These are phyloP conservation scores for Schizonepeta tenuifolia DNA, from an alignment of 257 asterid species.

Conservation along the genomic window DNA sequence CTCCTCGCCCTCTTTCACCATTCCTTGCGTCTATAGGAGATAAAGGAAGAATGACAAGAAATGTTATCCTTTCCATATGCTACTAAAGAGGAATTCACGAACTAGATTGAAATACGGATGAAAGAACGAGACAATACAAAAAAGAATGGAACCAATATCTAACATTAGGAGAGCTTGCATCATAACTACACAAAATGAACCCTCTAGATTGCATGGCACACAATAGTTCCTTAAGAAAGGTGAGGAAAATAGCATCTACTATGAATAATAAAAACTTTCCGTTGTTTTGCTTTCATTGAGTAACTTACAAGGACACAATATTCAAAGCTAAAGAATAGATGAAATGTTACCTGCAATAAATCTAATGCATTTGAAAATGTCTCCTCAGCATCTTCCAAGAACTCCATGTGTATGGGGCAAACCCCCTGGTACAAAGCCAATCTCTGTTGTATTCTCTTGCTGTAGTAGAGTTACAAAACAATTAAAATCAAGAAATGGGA, in stretches of 20 bases:
- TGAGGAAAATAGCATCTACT: no score
- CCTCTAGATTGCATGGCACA: no score
- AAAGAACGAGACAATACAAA: no score
- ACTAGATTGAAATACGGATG: no score
- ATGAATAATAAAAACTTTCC: not conserved
- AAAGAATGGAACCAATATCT: no score
- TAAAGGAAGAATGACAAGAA: slow-evolving; percentile 11
- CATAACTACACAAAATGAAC: no score
- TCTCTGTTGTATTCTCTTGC: slow-evolving; percentile 91
- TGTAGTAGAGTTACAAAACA: slow-evolving; percentile 42
- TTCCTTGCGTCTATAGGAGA: slow-evolving; percentile 65
- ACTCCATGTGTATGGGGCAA: slow-evolving; percentile 88
- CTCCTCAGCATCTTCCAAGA: slow-evolving; percentile 81
- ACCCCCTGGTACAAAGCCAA: slow-evolving; percentile 95
- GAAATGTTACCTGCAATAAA: slow-evolving; percentile 58
- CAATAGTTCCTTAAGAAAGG: no score
- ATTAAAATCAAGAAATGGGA: slow-evolving; percentile 21
- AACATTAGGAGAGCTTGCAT: no score
- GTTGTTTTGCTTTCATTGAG: not conserved
- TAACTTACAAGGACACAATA: not conserved
- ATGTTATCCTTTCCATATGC: not conserved
- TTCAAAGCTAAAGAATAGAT: slow-evolving; percentile 16
- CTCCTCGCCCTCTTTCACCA: slow-evolving; percentile 92
- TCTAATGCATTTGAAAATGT: slow-evolving; percentile 73
- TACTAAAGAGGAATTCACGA: not conserved